phyloP scores from a whole-genome alignment of 1,284 basidiomycete species.

The Heliocybe sulcata region DNA sequence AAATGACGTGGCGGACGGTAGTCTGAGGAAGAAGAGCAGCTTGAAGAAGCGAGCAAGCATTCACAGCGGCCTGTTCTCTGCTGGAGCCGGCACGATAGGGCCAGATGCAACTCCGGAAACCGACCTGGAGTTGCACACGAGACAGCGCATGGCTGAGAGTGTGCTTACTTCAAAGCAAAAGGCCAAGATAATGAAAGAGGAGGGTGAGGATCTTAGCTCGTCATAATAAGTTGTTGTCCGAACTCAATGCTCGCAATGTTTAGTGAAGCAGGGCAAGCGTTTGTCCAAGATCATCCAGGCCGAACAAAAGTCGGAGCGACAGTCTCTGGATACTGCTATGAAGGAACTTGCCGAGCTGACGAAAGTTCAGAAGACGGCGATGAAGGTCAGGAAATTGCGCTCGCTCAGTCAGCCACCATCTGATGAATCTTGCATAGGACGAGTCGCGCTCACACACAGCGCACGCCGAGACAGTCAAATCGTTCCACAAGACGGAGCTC shows the following conservation, averaged over 20 bases:
- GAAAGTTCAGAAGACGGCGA: constrained; percentile 40
- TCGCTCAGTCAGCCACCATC: background rate
- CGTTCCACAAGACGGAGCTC: constrained; percentile 42
- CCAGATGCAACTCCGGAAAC: background rate
- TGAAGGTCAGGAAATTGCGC: constrained; percentile 34
- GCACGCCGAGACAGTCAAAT: constrained; percentile 33
- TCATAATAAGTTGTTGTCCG: constrained; percentile 3
- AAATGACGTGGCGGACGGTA: background rate
- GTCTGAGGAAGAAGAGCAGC: background rate
- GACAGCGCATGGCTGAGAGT: constrained; percentile 18
- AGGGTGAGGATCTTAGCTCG: constrained; percentile 27
- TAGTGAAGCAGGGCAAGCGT: constrained; percentile 40
- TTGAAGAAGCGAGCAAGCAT: background rate
- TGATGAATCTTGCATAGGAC: constrained; percentile 23
- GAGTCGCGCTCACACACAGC: constrained; percentile 35
- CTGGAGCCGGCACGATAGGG: background rate
- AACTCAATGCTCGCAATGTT: background rate
- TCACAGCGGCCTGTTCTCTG: background rate
- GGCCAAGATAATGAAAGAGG: constrained; percentile 35
- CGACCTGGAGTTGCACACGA: background rate
- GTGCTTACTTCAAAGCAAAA: constrained; percentile 37
- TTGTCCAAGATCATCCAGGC: constrained; percentile 45
- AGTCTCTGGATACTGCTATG: constrained; percentile 36
- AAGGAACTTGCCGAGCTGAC: constrained; percentile 46
- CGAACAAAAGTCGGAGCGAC: constrained; percentile 46